These are phyloP conservation scores for Rubia tinctorum DNA, from an alignment of 305 asterid genomes.

Conservation along the genomic window DNA sequence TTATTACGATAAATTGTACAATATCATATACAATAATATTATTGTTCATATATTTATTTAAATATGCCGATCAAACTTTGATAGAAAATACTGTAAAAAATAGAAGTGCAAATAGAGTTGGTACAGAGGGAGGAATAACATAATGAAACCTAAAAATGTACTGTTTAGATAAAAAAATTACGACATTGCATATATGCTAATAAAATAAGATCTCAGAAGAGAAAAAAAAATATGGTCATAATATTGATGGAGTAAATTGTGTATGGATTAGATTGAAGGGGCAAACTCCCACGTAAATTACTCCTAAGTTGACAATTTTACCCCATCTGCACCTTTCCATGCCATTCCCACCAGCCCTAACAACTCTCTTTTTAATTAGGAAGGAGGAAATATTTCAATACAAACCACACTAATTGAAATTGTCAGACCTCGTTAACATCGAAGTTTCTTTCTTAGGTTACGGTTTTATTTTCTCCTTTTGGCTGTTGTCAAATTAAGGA, in stretches of 20 bases:
- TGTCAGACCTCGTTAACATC: not conserved
- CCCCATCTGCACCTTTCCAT: not conserved
- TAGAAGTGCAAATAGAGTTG: too few species aligned
- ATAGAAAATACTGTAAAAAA: too few species aligned
- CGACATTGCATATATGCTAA: not conserved
- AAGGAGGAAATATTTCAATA: not conserved
- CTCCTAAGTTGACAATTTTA: not conserved
- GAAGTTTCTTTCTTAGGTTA: not conserved
- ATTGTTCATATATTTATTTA: too few species aligned
- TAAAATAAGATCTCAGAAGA: not conserved
- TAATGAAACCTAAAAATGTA: not conserved
- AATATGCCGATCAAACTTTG: too few species aligned
- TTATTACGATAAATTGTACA: too few species aligned
- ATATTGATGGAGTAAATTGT: not conserved
- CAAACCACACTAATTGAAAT: not conserved
- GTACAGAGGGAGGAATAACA: too few species aligned
- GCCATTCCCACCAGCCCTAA: not conserved
- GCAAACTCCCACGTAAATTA: not conserved
- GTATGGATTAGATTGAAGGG: not conserved
- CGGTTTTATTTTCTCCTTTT: not conserved
- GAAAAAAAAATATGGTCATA: not conserved
- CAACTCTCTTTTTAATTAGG: not conserved
- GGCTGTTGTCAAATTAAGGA: not conserved
- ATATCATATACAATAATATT: too few species aligned
- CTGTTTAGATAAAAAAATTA: not conserved